Evolutionary conservation across 2,329 filamentous ascomycete genomes (phyloP), one percentile per base, ranked within the genome.

Genomic region (Akanthomyces uredinophilus): DNA sequence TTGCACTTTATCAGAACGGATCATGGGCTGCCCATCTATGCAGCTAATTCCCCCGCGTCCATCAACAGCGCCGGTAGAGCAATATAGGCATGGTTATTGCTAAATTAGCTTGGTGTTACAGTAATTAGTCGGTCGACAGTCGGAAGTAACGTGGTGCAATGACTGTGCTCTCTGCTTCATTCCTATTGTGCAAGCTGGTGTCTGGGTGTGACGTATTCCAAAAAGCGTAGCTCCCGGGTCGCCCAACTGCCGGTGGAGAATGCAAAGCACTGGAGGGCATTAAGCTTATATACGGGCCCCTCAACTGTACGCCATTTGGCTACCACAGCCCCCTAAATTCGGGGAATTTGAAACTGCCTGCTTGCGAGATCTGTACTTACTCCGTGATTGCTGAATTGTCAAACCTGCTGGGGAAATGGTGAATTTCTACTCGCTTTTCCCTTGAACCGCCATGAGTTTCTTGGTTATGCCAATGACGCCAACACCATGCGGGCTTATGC

Each of bases 401-500:
- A 32, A 32, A 32, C 5, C 29, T 32, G 11, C 10, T 35, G 32
- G 32, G 32, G 4, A 35, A 8, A 5, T 35, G 32, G 32, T 35
- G 32, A 29, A 8, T 35, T 35, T 35, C 10, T 35, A 11, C 32
- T 35, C 32, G 10, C 29, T 35, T 8, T 8, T 8, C 32, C 32
- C 10, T 35, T 8, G 32, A 5, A 8, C 32, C 32, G 32, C 10
- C 32, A 35, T 35, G 2, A 11, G 32, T 14, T 39, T 14, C 13
- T 8, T 47, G 22, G 22, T 47, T 20, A 47, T 47, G 44, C 20
- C 20, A 5, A 27, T 47, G 22, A 22, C 44, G 20, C 52, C 44
- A 55, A 37, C 37, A 55, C 24, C 39, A 55, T 55, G 52, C 52
- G 39, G 37, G 52, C 52, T 43, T 55, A 55, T 43, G 37, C 37